These are phyloP conservation scores for Piromyces sp. DNA, from an alignment of 192 early-diverging fungal species.

Conservation along the genomic window DNA sequence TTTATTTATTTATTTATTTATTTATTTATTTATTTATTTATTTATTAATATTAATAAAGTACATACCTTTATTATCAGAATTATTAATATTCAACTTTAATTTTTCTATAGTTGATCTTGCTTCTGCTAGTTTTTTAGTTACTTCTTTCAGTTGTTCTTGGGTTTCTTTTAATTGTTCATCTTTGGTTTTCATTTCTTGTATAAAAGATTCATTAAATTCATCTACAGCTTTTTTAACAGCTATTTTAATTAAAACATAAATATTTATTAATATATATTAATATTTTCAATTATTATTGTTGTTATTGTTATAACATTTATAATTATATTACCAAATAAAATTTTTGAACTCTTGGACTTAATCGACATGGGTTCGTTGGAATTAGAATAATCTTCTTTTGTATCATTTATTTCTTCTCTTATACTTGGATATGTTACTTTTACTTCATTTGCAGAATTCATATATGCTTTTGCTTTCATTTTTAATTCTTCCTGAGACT, in stretches of 20 bases:
- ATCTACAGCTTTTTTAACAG: background rate
- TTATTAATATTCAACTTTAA: background rate
- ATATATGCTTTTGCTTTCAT: background rate
- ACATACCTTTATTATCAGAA: background rate
- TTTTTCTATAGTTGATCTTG: background rate
- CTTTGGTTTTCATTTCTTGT: slow-evolving; percentile 6
- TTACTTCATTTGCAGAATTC: background rate
- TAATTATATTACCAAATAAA: background rate
- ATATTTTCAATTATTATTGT: too few relatives aligned
- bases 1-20: too few relatives aligned
- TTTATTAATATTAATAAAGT: too few relatives aligned
- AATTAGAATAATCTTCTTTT: slow-evolving; percentile 6
- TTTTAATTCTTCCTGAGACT: background rate
- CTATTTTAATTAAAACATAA: too few relatives aligned
- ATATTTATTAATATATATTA: too few relatives aligned
- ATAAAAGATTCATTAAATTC: background rate
- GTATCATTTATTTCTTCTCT: background rate
- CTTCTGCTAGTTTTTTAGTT: slow-evolving; percentile 15
- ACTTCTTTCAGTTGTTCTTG: slow-evolving; percentile 14
- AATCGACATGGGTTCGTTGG: background rate
- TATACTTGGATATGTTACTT: background rate
- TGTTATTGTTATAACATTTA: slow-evolving; percentile 1
- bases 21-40: too few relatives aligned
- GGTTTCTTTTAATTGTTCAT: slow-evolving; percentile 11
- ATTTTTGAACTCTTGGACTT: background rate